A percentile compares a stretch with the other conserved stretches of the same genome.
phyloP scores from a whole-genome alignment of 345 rosid species.

The Eutrema heterophyllum region DNA sequence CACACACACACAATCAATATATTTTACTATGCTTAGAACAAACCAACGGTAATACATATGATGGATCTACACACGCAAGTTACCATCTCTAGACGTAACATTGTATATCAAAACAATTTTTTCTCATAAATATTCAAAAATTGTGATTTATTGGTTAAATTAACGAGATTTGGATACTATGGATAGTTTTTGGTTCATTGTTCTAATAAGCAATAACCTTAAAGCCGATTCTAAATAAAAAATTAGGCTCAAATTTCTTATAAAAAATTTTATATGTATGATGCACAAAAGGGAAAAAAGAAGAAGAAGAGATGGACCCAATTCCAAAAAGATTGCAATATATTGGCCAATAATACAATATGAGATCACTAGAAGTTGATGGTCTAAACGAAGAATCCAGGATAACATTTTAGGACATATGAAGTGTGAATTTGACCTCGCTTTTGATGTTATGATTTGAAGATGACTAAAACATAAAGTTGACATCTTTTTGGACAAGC shows the following conservation, averaged over 20 bases:
- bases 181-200: not conserved
- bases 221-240: too few relatives aligned
- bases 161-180: not conserved
- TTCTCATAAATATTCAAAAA: too few relatives aligned
- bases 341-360: not conserved
- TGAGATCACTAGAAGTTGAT: slow-evolving; percentile 27
- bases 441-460: slow-evolving; percentile 27
- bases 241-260: too few relatives aligned
- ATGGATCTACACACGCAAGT: not conserved
- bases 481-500: not conserved
- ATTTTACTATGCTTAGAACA: not conserved
- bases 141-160: too few relatives aligned
- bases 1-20: not conserved
- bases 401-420: not conserved
- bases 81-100: not conserved
- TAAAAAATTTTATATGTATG: not conserved
- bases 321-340: not conserved
- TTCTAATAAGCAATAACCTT: too few relatives aligned
- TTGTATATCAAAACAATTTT: not conserved
- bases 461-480: slow-evolving; percentile 27
- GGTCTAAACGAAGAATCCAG: slow-evolving; percentile 22
- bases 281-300: too few relatives aligned
- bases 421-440: slow-evolving; percentile 22
- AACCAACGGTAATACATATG: not conserved
- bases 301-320: not conserved